phyloP scores from a whole-genome alignment of 768 basidiomycete species.

The Russula earlei region DNA sequence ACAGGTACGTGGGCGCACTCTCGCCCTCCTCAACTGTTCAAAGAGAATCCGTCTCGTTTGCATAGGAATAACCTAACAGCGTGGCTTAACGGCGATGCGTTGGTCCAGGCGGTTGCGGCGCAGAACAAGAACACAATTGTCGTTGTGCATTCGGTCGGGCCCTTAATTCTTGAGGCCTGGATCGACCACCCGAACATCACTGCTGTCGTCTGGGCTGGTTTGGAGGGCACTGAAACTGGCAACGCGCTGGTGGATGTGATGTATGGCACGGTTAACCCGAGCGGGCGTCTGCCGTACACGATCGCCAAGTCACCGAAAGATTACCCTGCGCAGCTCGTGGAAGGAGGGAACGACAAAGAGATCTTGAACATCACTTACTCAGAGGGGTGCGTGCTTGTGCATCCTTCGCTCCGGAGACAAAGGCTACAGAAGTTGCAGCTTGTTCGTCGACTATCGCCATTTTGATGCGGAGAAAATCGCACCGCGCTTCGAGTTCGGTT shows the following conservation, averaged over 20 bases:
- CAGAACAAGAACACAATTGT: slow-evolving; percentile 73
- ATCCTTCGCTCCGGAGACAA: background rate
- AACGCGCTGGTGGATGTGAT: slow-evolving; percentile 70
- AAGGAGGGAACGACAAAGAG: background rate
- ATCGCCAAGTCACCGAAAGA: slow-evolving; percentile 52
- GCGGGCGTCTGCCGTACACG: slow-evolving; percentile 60
- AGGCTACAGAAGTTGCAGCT: background rate
- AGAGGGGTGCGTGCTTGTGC: slow-evolving; percentile 21
- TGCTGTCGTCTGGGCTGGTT: slow-evolving; percentile 43
- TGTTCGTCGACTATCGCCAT: slow-evolving; percentile 30
- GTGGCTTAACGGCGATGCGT: slow-evolving; percentile 29
- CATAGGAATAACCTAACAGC: slow-evolving; percentile 30
- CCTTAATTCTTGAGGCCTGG: slow-evolving; percentile 61
- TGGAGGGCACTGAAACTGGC: slow-evolving; percentile 55
- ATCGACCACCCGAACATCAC: slow-evolving; percentile 66
- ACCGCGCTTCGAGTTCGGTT: slow-evolving; percentile 86
- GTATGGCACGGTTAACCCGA: slow-evolving; percentile 67
- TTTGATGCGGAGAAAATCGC: slow-evolving; percentile 52
- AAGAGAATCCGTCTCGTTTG: no score
- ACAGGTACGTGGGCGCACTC: slow-evolving; percentile 34
- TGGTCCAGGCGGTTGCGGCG: slow-evolving; percentile 50
- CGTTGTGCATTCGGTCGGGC: slow-evolving; percentile 70
- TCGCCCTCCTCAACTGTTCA: background rate
- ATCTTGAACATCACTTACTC: slow-evolving; percentile 19
- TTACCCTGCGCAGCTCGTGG: slow-evolving; percentile 36